Conservation (phyloP, 129 eudicot species). For the Flaveria sonorensis region DNA sequence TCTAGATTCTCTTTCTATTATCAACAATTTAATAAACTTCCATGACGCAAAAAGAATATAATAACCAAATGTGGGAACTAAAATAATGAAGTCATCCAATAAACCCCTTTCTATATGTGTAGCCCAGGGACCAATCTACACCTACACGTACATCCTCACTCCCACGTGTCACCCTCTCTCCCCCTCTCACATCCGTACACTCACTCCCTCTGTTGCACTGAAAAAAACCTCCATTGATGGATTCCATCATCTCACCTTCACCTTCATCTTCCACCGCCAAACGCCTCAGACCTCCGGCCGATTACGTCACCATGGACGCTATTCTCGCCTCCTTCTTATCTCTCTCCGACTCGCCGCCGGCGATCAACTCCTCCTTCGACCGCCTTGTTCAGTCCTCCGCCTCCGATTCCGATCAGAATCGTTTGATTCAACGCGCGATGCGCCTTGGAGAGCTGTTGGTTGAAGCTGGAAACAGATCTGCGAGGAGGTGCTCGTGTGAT, state of each 20-base stretch:
- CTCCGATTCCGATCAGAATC: constrained; percentile 56
- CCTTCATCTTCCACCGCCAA: constrained; percentile 38
- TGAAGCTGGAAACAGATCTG: constrained; percentile 72
- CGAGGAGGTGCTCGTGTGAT: constrained; percentile 54
- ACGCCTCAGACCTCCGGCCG: constrained; percentile 47
- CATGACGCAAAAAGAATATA: background rate
- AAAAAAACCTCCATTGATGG: constrained; percentile 12
- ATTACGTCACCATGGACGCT: constrained; percentile 41
- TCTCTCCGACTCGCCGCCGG: constrained; percentile 41
- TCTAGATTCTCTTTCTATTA: too few species aligned
- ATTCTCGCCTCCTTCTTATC: constrained; percentile 45
- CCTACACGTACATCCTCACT: constrained; percentile 46
- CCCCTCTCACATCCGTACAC: background rate
- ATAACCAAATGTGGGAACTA: background rate
- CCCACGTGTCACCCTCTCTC: constrained; percentile 40
- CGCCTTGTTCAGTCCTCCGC: constrained; percentile 52
- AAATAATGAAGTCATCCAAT: constrained; percentile 28
- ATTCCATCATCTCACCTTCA: background rate
- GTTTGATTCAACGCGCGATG: constrained; percentile 62
- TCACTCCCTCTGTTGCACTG: constrained; percentile 1
- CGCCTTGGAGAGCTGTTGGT: constrained; percentile 51
- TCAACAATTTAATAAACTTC: too few species aligned
- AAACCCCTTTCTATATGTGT: constrained; percentile 23
- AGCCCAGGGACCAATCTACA: constrained; percentile 28
- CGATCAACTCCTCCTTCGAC: constrained; percentile 53